Evolutionary conservation across 768 basidiomycete genomes (phyloP).

Genomic region (Boletus rubroflammeus): DNA sequence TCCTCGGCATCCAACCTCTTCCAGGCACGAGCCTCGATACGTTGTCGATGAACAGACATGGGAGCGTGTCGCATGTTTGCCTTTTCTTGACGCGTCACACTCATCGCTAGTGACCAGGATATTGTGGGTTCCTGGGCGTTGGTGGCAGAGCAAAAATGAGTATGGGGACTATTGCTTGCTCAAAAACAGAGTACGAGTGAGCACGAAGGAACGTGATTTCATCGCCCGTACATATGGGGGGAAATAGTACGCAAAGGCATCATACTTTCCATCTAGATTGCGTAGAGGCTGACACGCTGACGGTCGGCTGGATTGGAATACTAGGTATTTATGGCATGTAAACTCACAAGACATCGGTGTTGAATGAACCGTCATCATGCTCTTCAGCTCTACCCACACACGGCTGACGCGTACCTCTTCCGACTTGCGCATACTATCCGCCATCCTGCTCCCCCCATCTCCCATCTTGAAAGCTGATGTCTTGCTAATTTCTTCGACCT

Average conservation of each 20-base stretch:
- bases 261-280: constrained; percentile 1
- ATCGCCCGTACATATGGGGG: constrained; percentile 3
- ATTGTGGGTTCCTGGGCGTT: constrained; percentile 73
- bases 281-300: constrained; percentile 20
- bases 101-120: constrained; percentile 71
- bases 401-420: constrained; percentile 40
- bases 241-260: constrained; percentile 8
- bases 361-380: constrained; percentile 8
- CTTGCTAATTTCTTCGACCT: constrained; percentile 37
- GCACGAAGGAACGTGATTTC: constrained; percentile 24
- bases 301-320: constrained; percentile 17
- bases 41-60: constrained; percentile 60
- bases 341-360: neutral
- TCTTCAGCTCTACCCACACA: constrained; percentile 16
- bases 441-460: constrained; percentile 40
- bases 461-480: constrained; percentile 42
- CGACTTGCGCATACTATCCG: constrained; percentile 36
- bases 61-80: constrained; percentile 76
- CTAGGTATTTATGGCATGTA: constrained; percentile 7
- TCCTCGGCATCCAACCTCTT: constrained; percentile 57
- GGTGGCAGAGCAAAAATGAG: constrained; percentile 65
- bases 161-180: constrained; percentile 93
- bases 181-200: constrained; percentile 47
- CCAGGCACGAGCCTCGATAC: constrained; percentile 76
- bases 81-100: constrained; percentile 79